phyloP scores from a whole-genome alignment of 257 asterid genomes.

The Rehmannia glutinosa region DNA sequence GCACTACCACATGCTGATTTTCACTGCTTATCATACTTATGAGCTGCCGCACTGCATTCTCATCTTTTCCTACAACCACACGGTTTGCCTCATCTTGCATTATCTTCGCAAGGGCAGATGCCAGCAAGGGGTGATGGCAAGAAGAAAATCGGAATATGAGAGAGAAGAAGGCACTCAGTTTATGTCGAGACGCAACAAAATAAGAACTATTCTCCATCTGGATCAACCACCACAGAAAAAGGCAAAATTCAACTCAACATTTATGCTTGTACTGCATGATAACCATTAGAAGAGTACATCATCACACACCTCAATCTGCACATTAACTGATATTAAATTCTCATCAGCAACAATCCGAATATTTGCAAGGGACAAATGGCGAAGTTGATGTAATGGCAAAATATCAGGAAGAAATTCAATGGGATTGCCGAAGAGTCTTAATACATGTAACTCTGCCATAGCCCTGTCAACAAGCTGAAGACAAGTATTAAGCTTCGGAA shows the following conservation, averaged over 20 bases:
- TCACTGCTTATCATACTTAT: constrained; percentile 99
- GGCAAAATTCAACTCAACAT: constrained; percentile 19
- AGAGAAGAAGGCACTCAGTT: constrained; percentile 96
- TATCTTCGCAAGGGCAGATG: constrained; percentile 96
- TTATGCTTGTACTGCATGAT: constrained; percentile 13
- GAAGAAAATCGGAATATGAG: constrained; percentile 99
- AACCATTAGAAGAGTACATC: constrained; percentile 16
- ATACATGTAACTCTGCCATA: constrained; percentile 78
- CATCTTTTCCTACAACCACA: constrained; percentile 93
- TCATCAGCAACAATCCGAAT: constrained; percentile 93
- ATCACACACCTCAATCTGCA: constrained; percentile 85
- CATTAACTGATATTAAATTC: constrained; percentile 76
- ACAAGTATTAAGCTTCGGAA: constrained; percentile 38
- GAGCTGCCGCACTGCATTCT: constrained; percentile 96
- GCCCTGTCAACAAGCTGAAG: constrained; percentile 70
- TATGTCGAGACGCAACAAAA: constrained; percentile 91
- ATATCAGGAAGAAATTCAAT: constrained; percentile 97
- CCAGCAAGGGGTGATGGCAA: constrained; percentile 97
- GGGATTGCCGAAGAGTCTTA: constrained; percentile 96
- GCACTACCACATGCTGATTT: constrained; percentile 94
- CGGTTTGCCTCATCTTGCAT: constrained; percentile 95
- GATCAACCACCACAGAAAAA: constrained; percentile 29
- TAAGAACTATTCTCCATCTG: constrained; percentile 98
- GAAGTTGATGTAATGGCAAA: constrained; percentile 82
- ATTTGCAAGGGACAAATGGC: constrained; percentile 95